A percentile compares a stretch with the other conserved stretches of the same genome.
Conservation (phyloP, 225 moss, liverwort and hornwort species). For the Polytrichum formosum region DNA sequence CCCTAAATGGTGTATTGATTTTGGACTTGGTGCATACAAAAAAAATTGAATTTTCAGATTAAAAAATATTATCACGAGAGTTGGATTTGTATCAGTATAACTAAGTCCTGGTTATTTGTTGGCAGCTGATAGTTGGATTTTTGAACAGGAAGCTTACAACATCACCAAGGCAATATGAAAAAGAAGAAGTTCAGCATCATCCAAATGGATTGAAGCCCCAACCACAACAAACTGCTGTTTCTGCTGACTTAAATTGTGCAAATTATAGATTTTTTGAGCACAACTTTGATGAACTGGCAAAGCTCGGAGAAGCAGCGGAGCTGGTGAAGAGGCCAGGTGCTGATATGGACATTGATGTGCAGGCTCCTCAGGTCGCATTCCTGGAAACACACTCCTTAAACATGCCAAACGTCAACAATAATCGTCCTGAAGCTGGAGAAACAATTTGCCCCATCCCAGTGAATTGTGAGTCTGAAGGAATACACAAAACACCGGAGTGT, state of each 20-base stretch:
- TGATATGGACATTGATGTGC: constrained; percentile 3
- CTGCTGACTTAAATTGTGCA: constrained; percentile 2
- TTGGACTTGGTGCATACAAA: too few relatives aligned
- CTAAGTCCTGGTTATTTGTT: too few relatives aligned
- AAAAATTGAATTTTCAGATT: too few relatives aligned
- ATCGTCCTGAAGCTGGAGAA: constrained; percentile 14
- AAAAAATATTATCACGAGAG: too few relatives aligned
- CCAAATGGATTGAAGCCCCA: not conserved
- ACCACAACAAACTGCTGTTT: not conserved
- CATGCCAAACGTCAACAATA: not conserved
- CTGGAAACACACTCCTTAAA: not conserved
- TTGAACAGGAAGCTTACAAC: constrained; percentile 17
- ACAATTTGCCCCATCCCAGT: constrained; percentile 2
- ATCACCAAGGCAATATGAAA: constrained; percentile 7
- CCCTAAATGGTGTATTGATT: too few relatives aligned
- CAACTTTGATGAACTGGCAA: constrained; percentile 12
- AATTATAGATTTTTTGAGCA: constrained; percentile 4
- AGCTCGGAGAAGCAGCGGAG: constrained; percentile 12
- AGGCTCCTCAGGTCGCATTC: not conserved
- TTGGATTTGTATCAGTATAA: too few relatives aligned
- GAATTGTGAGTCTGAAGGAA: constrained; percentile 5
- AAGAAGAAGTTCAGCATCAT: constrained; percentile 8
- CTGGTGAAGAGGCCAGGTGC: not conserved
- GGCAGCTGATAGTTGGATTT: too few relatives aligned
- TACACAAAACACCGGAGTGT: constrained; percentile 7